Conservation (phyloP, 352 stramenopile genomes). For the Globisporangium polare region DNA sequence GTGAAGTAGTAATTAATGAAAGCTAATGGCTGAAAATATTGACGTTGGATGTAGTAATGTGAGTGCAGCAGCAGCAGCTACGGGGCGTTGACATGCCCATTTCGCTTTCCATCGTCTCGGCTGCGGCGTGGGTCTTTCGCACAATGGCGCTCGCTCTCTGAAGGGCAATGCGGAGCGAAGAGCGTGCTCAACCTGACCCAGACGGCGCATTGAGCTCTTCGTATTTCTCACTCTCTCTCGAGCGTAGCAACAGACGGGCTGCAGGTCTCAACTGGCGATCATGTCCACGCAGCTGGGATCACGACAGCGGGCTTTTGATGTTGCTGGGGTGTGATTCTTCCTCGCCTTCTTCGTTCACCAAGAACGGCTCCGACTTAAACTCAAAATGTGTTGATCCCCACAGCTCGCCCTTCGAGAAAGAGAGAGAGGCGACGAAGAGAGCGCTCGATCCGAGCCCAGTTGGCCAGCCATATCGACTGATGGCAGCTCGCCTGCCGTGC, state of each 20-base stretch:
- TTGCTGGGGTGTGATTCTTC: neutral
- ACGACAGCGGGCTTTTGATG: neutral
- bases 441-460: neutral
- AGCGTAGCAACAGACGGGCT: neutral
- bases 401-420: no score
- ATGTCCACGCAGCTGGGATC: neutral
- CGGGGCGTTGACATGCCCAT: neutral
- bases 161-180: neutral
- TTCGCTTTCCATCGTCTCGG: neutral
- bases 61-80: neutral
- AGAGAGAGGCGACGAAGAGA: neutral
- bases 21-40: neutral
- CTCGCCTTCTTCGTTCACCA: neutral
- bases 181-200: neutral
- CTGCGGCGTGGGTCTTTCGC: neutral
- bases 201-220: neutral
- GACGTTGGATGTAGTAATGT: neutral
- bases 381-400: slow-evolving; percentile 7
- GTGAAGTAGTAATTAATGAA: slow-evolving; percentile 10
- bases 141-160: neutral
- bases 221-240: neutral
- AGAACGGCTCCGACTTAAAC: slow-evolving; percentile 24
- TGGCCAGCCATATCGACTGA: neutral
- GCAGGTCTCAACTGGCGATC: slow-evolving; percentile 1
- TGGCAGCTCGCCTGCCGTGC: neutral